phyloP scores from a whole-genome alignment of 495 filamentous ascomycete species.

The Cryomyces minteri region DNA sequence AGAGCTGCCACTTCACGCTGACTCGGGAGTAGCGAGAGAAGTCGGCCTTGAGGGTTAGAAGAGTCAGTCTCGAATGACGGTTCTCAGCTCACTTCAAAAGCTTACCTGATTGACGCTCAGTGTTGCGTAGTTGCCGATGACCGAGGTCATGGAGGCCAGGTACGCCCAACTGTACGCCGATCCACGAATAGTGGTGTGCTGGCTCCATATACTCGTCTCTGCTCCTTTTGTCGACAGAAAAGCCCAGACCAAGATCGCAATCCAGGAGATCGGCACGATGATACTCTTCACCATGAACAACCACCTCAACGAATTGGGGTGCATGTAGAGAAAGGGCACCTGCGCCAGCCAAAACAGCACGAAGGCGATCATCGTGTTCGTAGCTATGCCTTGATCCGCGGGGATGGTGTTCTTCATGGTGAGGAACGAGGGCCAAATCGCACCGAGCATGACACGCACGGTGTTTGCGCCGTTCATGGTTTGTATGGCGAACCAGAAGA shows the following conservation, averaged over 20 bases:
- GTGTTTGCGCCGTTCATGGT: slow-evolving; percentile 47
- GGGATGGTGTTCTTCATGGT: slow-evolving; percentile 19
- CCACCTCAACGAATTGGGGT: slow-evolving; percentile 34
- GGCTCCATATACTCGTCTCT: slow-evolving; percentile 8
- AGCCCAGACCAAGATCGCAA: slow-evolving; percentile 8
- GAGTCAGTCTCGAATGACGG: too few relatives aligned
- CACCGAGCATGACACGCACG: slow-evolving; percentile 45
- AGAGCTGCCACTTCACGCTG: slow-evolving; percentile 29
- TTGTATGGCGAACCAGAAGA: slow-evolving; percentile 60
- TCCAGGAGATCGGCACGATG: slow-evolving; percentile 4
- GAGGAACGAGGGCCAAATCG: slow-evolving; percentile 35
- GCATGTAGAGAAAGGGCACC: slow-evolving; percentile 34
- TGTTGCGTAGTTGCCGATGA: slow-evolving; percentile 17
- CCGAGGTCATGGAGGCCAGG: slow-evolving; percentile 11
- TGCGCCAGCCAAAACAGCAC: slow-evolving; percentile 42
- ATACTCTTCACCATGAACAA: slow-evolving; percentile 40
- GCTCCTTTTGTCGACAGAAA: slow-evolving; percentile 3
- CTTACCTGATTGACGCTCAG: slow-evolving; percentile 13
- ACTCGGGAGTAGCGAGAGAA: slow-evolving; percentile 38
- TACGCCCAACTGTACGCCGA: slow-evolving; percentile 21
- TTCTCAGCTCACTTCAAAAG: not conserved
- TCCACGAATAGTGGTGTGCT: slow-evolving; percentile 24
- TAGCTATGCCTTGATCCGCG: slow-evolving; percentile 39
- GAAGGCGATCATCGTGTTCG: slow-evolving; percentile 43
- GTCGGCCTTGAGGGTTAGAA: slow-evolving; percentile 20